A percentile compares a stretch with the other conserved stretches of the same genome.
These are phyloP conservation scores for Kodamaea alishanica DNA, from an alignment of 1,139 yeast species.

Conservation along the genomic window DNA sequence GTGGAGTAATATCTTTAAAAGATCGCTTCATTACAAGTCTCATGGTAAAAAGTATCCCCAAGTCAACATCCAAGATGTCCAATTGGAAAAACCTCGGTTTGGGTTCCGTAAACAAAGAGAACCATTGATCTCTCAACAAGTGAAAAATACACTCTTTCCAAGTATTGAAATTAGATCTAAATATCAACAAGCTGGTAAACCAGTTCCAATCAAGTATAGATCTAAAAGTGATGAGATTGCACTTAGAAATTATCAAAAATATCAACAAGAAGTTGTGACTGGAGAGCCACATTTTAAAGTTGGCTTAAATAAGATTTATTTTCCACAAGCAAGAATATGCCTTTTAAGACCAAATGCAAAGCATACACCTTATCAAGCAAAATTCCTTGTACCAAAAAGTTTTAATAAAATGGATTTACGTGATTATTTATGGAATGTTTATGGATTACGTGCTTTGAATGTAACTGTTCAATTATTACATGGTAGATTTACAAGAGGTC, in stretches of 20 bases:
- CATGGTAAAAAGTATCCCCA: conserved; percentile 36
- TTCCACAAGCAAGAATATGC: conserved; percentile 80
- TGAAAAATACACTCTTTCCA: conserved; percentile 42
- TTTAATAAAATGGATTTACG: conserved; percentile 88
- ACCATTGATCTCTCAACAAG: conserved; percentile 41
- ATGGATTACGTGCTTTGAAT: conserved; percentile 83
- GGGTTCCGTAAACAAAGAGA: conserved; percentile 40
- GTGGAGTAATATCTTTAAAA: conserved; percentile 1
- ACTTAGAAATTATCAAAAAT: conserved; percentile 38
- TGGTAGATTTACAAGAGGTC: conserved; percentile 60
- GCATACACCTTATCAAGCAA: conserved; percentile 94
- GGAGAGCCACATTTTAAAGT: conserved; percentile 77
- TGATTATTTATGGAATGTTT: conserved; percentile 84
- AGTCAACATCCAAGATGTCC: conserved; percentile 39
- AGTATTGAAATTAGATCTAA: conserved; percentile 32
- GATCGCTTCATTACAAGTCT: conserved; percentile 35
- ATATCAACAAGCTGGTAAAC: conserved; percentile 39
- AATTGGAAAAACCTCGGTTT: conserved; percentile 34
- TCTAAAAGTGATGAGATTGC: conserved; percentile 36
- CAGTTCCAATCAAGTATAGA: conserved; percentile 41
- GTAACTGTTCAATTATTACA: conserved; percentile 83
- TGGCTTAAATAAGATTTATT: conserved; percentile 69
- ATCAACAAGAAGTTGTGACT: conserved; percentile 54
- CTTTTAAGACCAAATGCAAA: conserved; percentile 86
- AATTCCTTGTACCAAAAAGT: conserved; percentile 85